A percentile compares a stretch with the other conserved stretches of the same genome.
Evolutionary conservation across 1,284 basidiomycete species (phyloP).

Genomic region (Coriolopsis trogii): DNA sequence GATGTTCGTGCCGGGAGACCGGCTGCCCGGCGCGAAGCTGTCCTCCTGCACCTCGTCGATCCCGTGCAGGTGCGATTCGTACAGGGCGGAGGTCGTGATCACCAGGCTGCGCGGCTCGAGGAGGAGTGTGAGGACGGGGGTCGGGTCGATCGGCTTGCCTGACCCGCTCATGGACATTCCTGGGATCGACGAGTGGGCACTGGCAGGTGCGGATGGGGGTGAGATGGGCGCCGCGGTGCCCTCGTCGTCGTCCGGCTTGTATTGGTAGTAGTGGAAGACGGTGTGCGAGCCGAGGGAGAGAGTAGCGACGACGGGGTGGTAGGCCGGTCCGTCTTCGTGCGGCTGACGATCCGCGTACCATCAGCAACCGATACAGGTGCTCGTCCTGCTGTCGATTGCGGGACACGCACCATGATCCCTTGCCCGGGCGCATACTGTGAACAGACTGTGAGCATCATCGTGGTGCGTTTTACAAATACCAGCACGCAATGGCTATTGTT

Average conservation of each 20-base stretch:
- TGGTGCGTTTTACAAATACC: too few species aligned
- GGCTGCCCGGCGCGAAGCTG: slow-evolving; percentile 34
- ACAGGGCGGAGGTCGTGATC: slow-evolving; percentile 72
- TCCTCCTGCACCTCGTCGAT: slow-evolving; percentile 63
- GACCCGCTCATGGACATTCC: too few species aligned
- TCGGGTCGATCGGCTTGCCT: slow-evolving; percentile 61
- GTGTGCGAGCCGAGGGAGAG: slow-evolving; percentile 86
- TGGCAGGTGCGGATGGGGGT: neutral
- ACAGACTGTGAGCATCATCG: too few species aligned
- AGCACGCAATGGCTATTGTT: too few species aligned
- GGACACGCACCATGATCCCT: slow-evolving; percentile 79
- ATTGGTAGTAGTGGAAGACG: slow-evolving; percentile 85
- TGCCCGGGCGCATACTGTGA: slow-evolving; percentile 89
- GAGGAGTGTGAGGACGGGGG: slow-evolving; percentile 72
- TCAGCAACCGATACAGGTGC: slow-evolving; percentile 13
- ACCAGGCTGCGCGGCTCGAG: slow-evolving; percentile 83
- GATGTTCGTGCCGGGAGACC: slow-evolving; percentile 36
- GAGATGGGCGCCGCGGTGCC: slow-evolving; percentile 14
- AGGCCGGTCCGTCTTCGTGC: slow-evolving; percentile 91
- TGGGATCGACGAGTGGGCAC: too few species aligned
- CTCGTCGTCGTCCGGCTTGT: slow-evolving; percentile 40
- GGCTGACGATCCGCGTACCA: slow-evolving; percentile 52
- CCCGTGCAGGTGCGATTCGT: slow-evolving; percentile 75
- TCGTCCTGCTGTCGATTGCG: neutral
- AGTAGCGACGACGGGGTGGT: slow-evolving; percentile 88